Conservation (phyloP, 176 grass and related monocot species). For the Poa annua region DNA sequence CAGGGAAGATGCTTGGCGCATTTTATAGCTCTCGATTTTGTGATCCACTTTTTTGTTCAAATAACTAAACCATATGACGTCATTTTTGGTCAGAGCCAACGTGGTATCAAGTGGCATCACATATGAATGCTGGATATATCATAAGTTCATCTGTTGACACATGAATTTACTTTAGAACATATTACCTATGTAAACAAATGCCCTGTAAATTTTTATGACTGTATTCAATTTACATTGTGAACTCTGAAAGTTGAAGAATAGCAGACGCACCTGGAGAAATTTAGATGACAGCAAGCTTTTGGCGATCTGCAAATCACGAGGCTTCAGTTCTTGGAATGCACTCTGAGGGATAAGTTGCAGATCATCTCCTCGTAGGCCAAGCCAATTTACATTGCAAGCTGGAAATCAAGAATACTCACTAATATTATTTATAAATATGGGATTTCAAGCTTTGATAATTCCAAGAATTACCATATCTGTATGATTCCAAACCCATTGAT, state of each 20-base stretch:
- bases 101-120: background rate
- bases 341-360: constrained; percentile 74
- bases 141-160: background rate
- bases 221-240: background rate
- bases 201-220: background rate
- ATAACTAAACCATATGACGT: background rate
- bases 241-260: constrained; percentile 32
- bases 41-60: background rate
- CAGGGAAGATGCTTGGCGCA: background rate
- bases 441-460: background rate
- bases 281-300: constrained; percentile 85
- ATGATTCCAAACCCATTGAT: constrained; percentile 88
- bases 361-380: constrained; percentile 80
- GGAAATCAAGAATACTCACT: constrained; percentile 43
- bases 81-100: background rate
- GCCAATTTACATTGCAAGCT: constrained; percentile 99
- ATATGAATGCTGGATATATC: background rate
- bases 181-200: background rate
- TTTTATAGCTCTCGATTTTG: background rate
- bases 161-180: background rate
- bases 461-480: constrained; percentile 76
- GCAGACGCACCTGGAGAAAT: constrained; percentile 63
- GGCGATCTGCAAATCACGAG: constrained; percentile 72
- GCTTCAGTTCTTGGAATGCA: constrained; percentile 67
- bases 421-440: background rate